phyloP scores from a whole-genome alignment of 306 rosid species.

The Cercis canadensis region DNA sequence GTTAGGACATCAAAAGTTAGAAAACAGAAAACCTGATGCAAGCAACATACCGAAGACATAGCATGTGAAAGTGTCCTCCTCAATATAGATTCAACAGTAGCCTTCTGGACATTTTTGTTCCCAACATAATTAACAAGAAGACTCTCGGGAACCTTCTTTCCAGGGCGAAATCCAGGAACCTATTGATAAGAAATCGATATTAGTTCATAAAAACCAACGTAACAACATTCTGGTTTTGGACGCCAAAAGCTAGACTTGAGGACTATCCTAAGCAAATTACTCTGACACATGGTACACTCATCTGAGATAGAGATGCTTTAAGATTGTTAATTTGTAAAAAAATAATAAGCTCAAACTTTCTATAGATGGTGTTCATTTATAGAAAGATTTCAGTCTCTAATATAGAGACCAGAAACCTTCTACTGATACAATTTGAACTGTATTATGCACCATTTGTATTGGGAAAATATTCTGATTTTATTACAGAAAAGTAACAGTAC shows the following conservation, averaged over 20 bases:
- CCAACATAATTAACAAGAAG: slow-evolving; percentile 74
- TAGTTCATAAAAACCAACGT: slow-evolving; percentile 22
- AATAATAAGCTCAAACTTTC: slow-evolving; percentile 12
- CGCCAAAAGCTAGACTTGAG: slow-evolving; percentile 25
- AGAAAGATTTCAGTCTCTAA: slow-evolving; percentile 9
- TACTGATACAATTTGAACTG: no score
- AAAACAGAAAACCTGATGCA: slow-evolving; percentile 20
- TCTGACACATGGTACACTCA: slow-evolving; percentile 4
- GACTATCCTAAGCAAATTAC: slow-evolving; percentile 26
- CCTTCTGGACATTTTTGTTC: slow-evolving; percentile 69
- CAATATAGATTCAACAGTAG: slow-evolving; percentile 81
- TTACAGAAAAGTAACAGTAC: background rate
- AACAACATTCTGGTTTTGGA: slow-evolving; percentile 2
- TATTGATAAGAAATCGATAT: slow-evolving; percentile 35
- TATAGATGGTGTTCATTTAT: background rate
- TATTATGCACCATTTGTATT: background rate
- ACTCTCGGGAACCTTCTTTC: slow-evolving; percentile 77
- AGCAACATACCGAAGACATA: slow-evolving; percentile 65
- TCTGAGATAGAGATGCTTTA: slow-evolving; percentile 4
- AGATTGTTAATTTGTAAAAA: slow-evolving; percentile 2
- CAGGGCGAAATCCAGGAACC: slow-evolving; percentile 92
- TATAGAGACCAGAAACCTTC: background rate
- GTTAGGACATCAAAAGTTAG: background rate
- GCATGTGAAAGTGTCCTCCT: slow-evolving; percentile 95
- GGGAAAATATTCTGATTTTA: background rate